Percentiles rank a stretch among this genome's conserved stretches.
Conservation (phyloP, 768 basidiomycete species). For the Pulveroboletus sp. region DNA sequence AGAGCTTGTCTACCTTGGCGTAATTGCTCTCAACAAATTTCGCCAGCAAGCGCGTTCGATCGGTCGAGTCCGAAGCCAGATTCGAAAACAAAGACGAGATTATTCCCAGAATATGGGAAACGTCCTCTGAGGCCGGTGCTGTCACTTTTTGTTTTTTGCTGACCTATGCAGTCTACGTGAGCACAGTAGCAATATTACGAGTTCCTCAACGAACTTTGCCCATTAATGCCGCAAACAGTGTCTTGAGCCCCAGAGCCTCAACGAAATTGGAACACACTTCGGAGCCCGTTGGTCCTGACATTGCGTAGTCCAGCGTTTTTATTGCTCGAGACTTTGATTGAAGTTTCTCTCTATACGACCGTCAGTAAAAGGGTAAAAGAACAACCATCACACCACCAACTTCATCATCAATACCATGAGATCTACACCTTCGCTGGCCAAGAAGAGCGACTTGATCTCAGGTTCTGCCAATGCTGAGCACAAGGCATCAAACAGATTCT, state of each 20-base stretch:
- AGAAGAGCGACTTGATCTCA: constrained; percentile 75
- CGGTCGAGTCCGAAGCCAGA: constrained; percentile 79
- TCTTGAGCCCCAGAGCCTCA: constrained; percentile 84
- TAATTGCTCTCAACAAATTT: constrained; percentile 95
- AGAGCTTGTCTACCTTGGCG: constrained; percentile 90
- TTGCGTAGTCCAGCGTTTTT: constrained; percentile 88
- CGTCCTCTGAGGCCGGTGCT: constrained; percentile 71
- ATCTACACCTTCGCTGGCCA: constrained; percentile 91
- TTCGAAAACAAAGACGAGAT: constrained; percentile 86
- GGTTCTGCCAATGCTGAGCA: constrained; percentile 84
- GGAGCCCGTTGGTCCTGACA: constrained; percentile 73
- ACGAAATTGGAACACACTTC: constrained; percentile 81
- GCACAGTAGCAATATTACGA: background rate
- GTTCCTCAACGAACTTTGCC: constrained; percentile 67
- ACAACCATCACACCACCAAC: constrained; percentile 41
- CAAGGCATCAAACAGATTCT: constrained; percentile 88
- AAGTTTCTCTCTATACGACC: constrained; percentile 64
- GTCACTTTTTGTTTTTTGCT: constrained; percentile 65
- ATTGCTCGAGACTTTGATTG: constrained; percentile 80
- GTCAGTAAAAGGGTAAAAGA: constrained; percentile 6
- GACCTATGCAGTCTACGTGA: constrained; percentile 29
- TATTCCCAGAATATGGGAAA: constrained; percentile 84
- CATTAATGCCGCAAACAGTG: constrained; percentile 89
- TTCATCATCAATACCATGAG: constrained; percentile 99
- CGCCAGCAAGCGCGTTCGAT: constrained; percentile 76